Base-by-base conservation (phyloP, 768 basidiomycete species). In the Termitomyces sp. region DNA sequence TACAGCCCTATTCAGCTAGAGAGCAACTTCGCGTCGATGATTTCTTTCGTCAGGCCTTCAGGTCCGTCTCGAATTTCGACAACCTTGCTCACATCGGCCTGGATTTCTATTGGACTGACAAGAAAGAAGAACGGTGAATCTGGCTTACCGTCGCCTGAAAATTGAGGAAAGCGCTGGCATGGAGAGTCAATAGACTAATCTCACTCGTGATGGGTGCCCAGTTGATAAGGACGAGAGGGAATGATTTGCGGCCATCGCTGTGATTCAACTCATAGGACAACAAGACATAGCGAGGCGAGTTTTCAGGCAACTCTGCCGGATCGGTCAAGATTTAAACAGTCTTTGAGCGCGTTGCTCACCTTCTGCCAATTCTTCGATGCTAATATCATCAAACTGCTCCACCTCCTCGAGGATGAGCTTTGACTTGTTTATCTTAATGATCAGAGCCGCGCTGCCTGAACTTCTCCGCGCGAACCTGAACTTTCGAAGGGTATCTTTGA, bases 391-490 rank as follows among this genome's bases (percentile, higher is more conserved):
- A 62, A 90, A 86, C 67, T 87, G 84, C 55, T 93, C 90, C 33
- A 86, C 88, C 65, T 92, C 87, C 68, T 89, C 87, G 87, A 97
- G 88, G 62, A 84, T 67, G 57, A 95, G 80, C 64, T 85, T 78
- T 41, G 77, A 71, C 77, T 91, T 94, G 80, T 94, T 88, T 73
- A 95, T 92, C 83, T 94, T 95, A 72, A 95, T 85, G 64, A 93
- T 75, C 54, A 95, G 77, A 16, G 92, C 93, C 26, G 91, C 87
- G 64, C 80, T 87, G 39, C 86, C 88, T 45, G 79, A 81, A 65
- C 80, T 84, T 24, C 88, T 82, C 56, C 92, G 89, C 15, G 90
- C 78, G 59, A 82, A 80, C 18, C 81, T 75, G 75, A 95, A 96
- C 68, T 93, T 94, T 71, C 88, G 84, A 42, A 95, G 83, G 26